Base-by-base conservation (phyloP, 495 filamentous ascomycete genomes). In the Staphylotrichum tortipilum region DNA sequence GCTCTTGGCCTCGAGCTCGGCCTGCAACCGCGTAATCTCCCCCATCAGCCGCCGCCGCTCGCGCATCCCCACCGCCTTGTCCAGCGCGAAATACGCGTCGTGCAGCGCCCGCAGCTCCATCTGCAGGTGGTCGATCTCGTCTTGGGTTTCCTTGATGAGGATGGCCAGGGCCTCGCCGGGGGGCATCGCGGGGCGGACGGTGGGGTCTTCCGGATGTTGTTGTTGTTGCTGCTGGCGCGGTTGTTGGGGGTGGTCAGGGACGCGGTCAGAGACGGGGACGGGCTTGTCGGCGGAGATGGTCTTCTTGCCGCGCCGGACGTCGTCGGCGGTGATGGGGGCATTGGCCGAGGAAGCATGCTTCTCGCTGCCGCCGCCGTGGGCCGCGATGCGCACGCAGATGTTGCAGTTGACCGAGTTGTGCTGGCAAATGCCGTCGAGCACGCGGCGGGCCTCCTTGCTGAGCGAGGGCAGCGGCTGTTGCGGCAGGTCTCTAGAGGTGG, bases 51-150 rank as follows among this genome's bases (percentile, higher is more conserved):
- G 67, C 57, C 83, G 83, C 43, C 90, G 78, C 57, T 82, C 77
- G 10, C 62, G 59, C 33, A 80, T 77, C 60, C 82, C 85, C 24
- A 88, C 62, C 17, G 84, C 78, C 22, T 81, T 77, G 61, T 95
- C 83, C 28, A 82, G 77, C 33, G 71, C 71, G 56, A 84, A 79
- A 66, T 89, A 90, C 1, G 71, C 60, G 1, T 64, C 69, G 50
- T 85, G 78, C 48, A 80, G 72, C 21, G 67, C 63, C 7, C 72
- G 64, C 6, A 87, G 73, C 47, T 84, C 75, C 62, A 84, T 72
- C 64, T 87, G 86, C 26, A 95, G 67, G 64, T 95, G 88, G 2
- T 78, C 74, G 40, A 92, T 76, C 60, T 98, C 94, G 65, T 95
- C 89, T 44, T 85, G 71, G 14, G 95, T 71, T 17, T 74, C 76